Evolutionary conservation across 768 basidiomycete species (phyloP).

Genomic region (Psilocybe azurescens): DNA sequence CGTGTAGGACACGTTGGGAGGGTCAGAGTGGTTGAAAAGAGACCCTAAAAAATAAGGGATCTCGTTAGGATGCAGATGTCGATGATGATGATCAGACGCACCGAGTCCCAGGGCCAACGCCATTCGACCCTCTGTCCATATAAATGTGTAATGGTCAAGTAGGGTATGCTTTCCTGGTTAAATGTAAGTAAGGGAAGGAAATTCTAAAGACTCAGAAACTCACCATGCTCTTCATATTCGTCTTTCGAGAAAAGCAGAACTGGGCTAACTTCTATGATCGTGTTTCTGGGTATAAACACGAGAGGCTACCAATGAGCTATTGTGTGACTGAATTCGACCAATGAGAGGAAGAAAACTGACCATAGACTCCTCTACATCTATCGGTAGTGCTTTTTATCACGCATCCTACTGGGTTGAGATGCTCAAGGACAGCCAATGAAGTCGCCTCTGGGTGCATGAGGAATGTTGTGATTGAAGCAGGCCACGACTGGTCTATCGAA

Average conservation of each 20-base stretch:
- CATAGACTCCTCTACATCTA: conserved; percentile 71
- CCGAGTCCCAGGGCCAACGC: conserved; percentile 83
- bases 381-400: conserved; percentile 45
- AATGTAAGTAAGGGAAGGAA: background rate
- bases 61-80: background rate
- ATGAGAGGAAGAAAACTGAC: conserved; percentile 36
- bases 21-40: conserved; percentile 77
- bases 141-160: conserved; percentile 79
- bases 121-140: conserved; percentile 75
- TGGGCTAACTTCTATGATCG: conserved; percentile 84
- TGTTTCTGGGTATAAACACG: conserved; percentile 58
- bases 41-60: conserved; percentile 55
- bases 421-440: conserved; percentile 24
- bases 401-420: conserved; percentile 55
- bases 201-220: conserved; percentile 8
- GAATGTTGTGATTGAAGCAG: background rate
- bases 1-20: conserved; percentile 73
- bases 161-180: conserved; percentile 54
- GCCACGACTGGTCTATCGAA: background rate
- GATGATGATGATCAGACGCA: conserved; percentile 32
- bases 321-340: conserved; percentile 9
- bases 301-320: conserved; percentile 47
- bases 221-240: conserved; percentile 73
- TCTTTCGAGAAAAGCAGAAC: conserved; percentile 75
- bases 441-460: background rate